phyloP scores from a whole-genome alignment of 2,329 filamentous ascomycete genomes.

The Tothia fuscella region DNA sequence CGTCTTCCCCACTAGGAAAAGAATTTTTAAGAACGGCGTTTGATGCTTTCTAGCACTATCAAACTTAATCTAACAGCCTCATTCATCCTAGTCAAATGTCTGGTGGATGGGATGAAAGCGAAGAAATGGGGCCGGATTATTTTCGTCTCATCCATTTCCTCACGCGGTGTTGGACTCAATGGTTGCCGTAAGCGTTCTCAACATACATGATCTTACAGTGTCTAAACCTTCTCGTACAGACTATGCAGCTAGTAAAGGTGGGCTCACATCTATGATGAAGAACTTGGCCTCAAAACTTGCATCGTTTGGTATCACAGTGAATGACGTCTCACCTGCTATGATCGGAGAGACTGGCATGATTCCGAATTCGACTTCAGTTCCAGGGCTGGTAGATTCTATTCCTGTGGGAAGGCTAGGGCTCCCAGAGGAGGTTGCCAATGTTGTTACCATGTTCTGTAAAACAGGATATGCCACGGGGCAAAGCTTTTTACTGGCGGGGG shows the following conservation, averaged over 20 bases:
- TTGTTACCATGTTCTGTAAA: constrained; percentile 18
- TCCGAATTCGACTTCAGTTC: constrained; percentile 14
- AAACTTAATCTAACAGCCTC: constrained; percentile 50
- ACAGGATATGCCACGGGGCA: constrained; percentile 20
- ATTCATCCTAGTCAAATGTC: constrained; percentile 49
- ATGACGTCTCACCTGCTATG: constrained; percentile 58
- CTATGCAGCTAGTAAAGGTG: constrained; percentile 50
- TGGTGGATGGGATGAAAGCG: constrained; percentile 47
- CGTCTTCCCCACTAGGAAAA: no score
- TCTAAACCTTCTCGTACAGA: constrained; percentile 18
- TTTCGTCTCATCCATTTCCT: constrained; percentile 52
- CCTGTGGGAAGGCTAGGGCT: constrained; percentile 17
- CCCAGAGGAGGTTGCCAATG: constrained; percentile 18
- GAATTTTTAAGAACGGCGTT: no score
- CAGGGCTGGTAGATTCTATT: constrained; percentile 16
- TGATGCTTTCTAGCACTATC: no score
- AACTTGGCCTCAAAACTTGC: constrained; percentile 50
- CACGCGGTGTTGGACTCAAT: constrained; percentile 51
- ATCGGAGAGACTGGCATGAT: constrained; percentile 38
- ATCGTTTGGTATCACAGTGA: constrained; percentile 50
- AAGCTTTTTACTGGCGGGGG: constrained; percentile 17
- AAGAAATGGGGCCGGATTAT: constrained; percentile 52
- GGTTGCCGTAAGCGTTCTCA: constrained; percentile 34
- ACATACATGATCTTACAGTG: constrained; percentile 18
- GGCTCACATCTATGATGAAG: constrained; percentile 52